A percentile compares a stretch with the other conserved stretches of the same genome.
Conservation (phyloP, 441 rosid genomes). For the Isatis lusitanica region DNA sequence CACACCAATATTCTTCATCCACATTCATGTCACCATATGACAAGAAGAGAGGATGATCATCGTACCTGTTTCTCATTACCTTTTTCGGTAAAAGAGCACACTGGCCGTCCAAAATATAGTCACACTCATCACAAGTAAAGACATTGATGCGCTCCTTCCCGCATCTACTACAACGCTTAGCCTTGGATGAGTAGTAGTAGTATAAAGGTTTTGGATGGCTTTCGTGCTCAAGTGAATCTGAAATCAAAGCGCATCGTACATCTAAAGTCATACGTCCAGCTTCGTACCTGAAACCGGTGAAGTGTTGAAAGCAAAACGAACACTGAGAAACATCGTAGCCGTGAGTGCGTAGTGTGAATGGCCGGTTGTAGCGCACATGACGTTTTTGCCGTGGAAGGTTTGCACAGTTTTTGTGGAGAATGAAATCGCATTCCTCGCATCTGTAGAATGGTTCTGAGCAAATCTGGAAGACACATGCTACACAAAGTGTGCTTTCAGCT, state of each 20-base stretch:
- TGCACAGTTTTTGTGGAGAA: constrained; percentile 27
- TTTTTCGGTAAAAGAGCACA: neutral
- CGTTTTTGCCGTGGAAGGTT: constrained; percentile 13
- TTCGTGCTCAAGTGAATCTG: neutral
- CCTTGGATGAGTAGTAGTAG: too few relatives aligned
- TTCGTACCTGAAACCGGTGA: neutral
- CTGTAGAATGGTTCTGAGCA: neutral
- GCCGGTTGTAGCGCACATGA: neutral
- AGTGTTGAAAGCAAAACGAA: neutral
- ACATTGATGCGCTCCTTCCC: too few relatives aligned
- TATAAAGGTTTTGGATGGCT: constrained; percentile 18
- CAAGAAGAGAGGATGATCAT: constrained; percentile 25
- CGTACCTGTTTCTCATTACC: neutral
- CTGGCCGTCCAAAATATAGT: neutral
- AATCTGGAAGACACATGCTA: constrained; percentile 10
- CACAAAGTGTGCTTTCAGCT: neutral
- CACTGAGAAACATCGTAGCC: too few relatives aligned
- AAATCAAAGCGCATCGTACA: neutral
- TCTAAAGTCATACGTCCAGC: neutral
- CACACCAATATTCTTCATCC: constrained; percentile 18
- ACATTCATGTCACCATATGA: neutral
- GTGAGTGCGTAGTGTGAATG: neutral
- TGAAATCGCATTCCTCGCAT: constrained; percentile 9
- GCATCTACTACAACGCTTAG: too few relatives aligned
- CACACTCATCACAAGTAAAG: constrained; percentile 4